Base-by-base conservation (phyloP, 441 rosid genomes). In the Rhodomyrtus psidioides region DNA sequence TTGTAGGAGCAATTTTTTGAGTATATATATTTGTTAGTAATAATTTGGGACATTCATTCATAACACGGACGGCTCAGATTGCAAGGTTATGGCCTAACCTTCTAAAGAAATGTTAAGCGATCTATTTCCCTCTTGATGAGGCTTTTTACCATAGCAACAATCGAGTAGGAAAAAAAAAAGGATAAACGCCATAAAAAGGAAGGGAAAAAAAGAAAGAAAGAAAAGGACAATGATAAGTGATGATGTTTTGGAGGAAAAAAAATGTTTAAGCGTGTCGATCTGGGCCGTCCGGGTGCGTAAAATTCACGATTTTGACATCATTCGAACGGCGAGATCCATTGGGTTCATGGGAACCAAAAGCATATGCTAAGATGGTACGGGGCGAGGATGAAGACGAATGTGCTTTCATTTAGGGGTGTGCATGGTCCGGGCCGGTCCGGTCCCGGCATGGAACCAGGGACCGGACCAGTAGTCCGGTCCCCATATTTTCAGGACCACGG, bases 191-290 rank as follows among this genome's bases (percentile, higher is more conserved):
- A 1, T 46, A 1, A 34, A 8, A 17, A 17, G 46, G 19, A 19
- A 34, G 44, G 19, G 3, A 15, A 9, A 0, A 27, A 28, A 1
- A 8, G 4, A 0, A 9, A 30, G 1, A 30, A 0, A 56, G 1
- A 26, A 56, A 24, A 5, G 60, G 60, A 57, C 12, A 56, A 56
- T 56, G n/a, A 56, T 4, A 23, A 26, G 27, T 5, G 28, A 26
- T 26, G 28, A 57, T 26, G 5, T 10, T 10, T 57, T 57, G 59
- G 59, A 24, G 12, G 6, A 5, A 57, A 57, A 26, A 12, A 5
- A 26, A 57, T 10, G 60, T 10, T 26, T 5, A 0, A 2, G 12
- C 0, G 15, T 5, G 49, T 21, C 15, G 14, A 70, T 39, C 51
- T 21, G 12, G 12, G 7, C 21, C 7, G n/a, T 10, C 6, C 0